phyloP scores from a whole-genome alignment of 139 green algal genomes.

The Klebsormidium nitens region DNA sequence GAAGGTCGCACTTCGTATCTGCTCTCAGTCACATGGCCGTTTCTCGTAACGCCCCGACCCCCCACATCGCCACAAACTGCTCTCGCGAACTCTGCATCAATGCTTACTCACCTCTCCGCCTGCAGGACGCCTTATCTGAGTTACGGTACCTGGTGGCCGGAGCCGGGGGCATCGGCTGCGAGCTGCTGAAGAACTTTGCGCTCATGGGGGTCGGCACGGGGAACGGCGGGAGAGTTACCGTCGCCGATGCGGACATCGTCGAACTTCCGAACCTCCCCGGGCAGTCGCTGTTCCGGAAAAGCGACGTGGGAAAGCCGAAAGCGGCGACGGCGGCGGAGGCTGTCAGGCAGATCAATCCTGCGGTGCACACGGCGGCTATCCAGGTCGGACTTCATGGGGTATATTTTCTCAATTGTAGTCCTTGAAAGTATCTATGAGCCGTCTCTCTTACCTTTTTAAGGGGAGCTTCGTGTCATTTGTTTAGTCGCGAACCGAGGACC shows the following conservation, averaged over 20 bases:
- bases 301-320: slow-evolving; percentile 20
- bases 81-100: too few species aligned
- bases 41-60: too few species aligned
- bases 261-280: slow-evolving; percentile 12
- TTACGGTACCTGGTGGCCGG: slow-evolving; percentile 34
- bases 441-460: too few species aligned
- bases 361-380: slow-evolving; percentile 10
- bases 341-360: slow-evolving; percentile 16
- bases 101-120: not conserved
- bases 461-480: too few species aligned
- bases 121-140: not conserved
- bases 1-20: too few species aligned
- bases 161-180: slow-evolving; percentile 34
- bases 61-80: too few species aligned
- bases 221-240: slow-evolving; percentile 27
- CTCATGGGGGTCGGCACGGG: slow-evolving; percentile 32
- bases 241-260: slow-evolving; percentile 27
- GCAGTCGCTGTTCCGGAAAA: slow-evolving; percentile 11
- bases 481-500: too few species aligned
- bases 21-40: too few species aligned
- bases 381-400: too few species aligned
- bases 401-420: too few species aligned
- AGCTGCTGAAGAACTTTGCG: slow-evolving; percentile 31
- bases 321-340: slow-evolving; percentile 11
- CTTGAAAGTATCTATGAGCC: too few species aligned